Evolutionary conservation across 768 basidiomycete genomes (phyloP), one percentile per base, ranked within the genome.

Genomic region (Glaciozyma martinii): DNA sequence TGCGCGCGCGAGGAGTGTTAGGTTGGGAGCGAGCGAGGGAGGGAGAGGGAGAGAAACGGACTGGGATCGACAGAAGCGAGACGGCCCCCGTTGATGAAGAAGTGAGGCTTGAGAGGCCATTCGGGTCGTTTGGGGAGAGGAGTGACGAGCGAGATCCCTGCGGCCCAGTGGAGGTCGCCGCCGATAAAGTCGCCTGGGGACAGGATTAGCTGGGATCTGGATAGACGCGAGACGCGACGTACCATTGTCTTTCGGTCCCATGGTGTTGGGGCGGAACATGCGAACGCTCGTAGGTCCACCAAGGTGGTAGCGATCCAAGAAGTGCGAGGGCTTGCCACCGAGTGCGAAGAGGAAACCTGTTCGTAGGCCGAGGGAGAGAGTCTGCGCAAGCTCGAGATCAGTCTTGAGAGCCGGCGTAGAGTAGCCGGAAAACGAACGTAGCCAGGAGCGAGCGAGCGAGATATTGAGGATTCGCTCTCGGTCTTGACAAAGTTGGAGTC

Each of bases 281-380:
- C 95, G 80, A 0, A 98, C 80, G 60, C 85, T 89, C 10, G 86
- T 83, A 0, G 95, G 92, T 0, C 95, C 95, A 30, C 95, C 95
- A 0, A 97, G 81, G 69, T 94, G 92, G 76, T 91, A 91, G 8
- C 91, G 84, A 77, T 99, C 95, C 2, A 85, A 81, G 71, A 89
- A 87, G 29, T 84, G 81, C 65, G 62, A 77, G 57, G 59, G 66
- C 52, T 43, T 55, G 56, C 42, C 56, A n/a, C 29, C 42, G 56
- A 10, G 82, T 55, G 85, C 82, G 74, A 83, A 83, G 16, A 98
- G 77, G 30, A 89, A 63, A 3, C 93, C 93, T 0, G 84, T 79
- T 13, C 86, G 81, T 3, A 84, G 84, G 5, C 87, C 82, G 19
- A 94, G 78, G 0, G 91, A 90, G 47, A 88, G 67, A 4, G 85